Conservation (phyloP, 441 rosid genomes). For the Bruguiera hainesii region DNA sequence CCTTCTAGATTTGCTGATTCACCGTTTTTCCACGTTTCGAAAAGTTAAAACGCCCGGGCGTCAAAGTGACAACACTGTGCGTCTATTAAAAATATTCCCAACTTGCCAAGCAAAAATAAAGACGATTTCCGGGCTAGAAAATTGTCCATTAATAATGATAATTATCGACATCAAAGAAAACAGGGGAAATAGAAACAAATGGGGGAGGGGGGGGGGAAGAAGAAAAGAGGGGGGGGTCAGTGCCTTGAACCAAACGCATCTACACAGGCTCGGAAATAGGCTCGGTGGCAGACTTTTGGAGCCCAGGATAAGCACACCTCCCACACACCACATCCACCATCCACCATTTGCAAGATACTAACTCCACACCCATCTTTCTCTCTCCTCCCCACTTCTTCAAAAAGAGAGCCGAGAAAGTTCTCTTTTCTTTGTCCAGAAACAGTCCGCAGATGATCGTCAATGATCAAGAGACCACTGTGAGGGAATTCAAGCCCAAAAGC, state of each 20-base stretch:
- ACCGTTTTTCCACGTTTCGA: slow-evolving; percentile 17
- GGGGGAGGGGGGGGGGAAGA: neutral
- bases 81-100: neutral
- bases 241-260: slow-evolving; percentile 35
- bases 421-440: slow-evolving; percentile 3
- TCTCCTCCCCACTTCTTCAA: too few species aligned
- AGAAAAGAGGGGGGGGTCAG: slow-evolving; percentile 1
- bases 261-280: slow-evolving; percentile 36
- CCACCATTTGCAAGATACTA: slow-evolving; percentile 32
- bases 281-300: slow-evolving; percentile 42
- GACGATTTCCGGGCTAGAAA: neutral
- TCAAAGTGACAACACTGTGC: neutral
- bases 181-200: neutral
- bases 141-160: neutral
- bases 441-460: slow-evolving; percentile 19
- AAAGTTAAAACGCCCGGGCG: slow-evolving; percentile 4
- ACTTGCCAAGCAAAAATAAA: neutral
- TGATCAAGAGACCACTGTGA: slow-evolving; percentile 33
- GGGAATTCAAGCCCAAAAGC: slow-evolving; percentile 50
- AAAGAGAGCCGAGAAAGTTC: neutral
- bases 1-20: slow-evolving; percentile 19
- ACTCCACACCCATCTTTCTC: slow-evolving; percentile 17
- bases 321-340: slow-evolving; percentile 31
- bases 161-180: neutral
- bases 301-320: slow-evolving; percentile 43